Conservation (phyloP, 2,329 filamentous ascomycete genomes). For the Cucurbitaria berberidis region DNA sequence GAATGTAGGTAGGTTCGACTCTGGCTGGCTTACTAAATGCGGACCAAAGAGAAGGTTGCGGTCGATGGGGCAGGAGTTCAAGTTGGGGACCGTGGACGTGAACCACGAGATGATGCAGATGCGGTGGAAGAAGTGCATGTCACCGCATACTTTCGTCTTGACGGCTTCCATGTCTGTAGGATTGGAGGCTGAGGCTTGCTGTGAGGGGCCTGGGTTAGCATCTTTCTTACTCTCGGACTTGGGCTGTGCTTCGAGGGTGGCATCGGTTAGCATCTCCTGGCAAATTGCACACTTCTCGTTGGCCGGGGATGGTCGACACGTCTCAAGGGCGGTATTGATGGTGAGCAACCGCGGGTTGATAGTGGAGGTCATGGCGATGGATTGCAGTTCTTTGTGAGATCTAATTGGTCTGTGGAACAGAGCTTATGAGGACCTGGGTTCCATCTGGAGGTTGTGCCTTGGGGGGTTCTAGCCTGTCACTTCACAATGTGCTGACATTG, state of each 20-base stretch:
- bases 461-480: too few relatives aligned
- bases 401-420: background rate
- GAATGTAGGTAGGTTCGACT: background rate
- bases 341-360: background rate
- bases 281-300: conserved; percentile 20
- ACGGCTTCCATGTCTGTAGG: background rate
- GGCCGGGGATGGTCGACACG: background rate
- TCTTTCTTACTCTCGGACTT: background rate
- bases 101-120: conserved; percentile 2
- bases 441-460: too few relatives aligned
- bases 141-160: background rate
- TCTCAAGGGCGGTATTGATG: background rate
- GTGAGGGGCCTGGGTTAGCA: background rate
- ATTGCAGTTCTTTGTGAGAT: background rate
- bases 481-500: too few relatives aligned
- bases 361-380: background rate
- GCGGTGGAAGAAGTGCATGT: conserved; percentile 4
- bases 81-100: conserved; percentile 20
- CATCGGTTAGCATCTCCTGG: conserved; percentile 3
- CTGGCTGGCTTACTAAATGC: background rate
- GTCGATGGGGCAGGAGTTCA: conserved; percentile 4
- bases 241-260: background rate
- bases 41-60: background rate
- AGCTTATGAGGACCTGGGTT: too few relatives aligned
- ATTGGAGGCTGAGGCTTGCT: background rate